Evolutionary conservation across 2,329 filamentous ascomycete genomes (phyloP).

Genomic region (Paecilomyces variotii): DNA sequence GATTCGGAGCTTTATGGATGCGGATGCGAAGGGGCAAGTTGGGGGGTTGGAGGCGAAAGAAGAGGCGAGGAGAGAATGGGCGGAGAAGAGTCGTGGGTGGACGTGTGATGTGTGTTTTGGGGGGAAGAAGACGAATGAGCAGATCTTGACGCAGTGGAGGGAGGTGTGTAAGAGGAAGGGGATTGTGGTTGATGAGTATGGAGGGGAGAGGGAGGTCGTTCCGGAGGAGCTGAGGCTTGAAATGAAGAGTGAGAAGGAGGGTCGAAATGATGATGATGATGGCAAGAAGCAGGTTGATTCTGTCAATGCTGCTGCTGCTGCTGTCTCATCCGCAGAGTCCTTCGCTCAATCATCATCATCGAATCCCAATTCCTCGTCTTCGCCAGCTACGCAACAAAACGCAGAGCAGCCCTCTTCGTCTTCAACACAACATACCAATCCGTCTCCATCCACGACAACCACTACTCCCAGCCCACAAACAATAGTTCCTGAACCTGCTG

Average conservation of each 20-base stretch:
- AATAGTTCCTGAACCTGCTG: background rate
- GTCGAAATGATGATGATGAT: constrained; percentile 5
- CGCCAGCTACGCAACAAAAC: constrained; percentile 2
- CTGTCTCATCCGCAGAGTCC: background rate
- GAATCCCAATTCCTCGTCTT: background rate
- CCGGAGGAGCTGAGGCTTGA: constrained; percentile 52
- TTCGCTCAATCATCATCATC: background rate
- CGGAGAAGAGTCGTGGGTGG: constrained; percentile 58
- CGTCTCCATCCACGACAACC: background rate
- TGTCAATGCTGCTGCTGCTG: background rate
- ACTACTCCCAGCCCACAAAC: background rate
- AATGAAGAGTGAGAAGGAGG: constrained; percentile 36
- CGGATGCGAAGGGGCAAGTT: constrained; percentile 76
- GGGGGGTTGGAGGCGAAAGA: constrained; percentile 76
- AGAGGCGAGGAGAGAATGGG: constrained; percentile 59
- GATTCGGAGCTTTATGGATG: constrained; percentile 88
- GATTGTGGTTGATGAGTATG: constrained; percentile 33
- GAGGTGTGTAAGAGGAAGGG: constrained; percentile 44
- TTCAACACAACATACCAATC: background rate
- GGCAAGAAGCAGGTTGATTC: background rate
- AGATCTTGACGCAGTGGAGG: constrained; percentile 65
- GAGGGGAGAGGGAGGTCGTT: constrained; percentile 29
- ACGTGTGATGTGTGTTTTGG: constrained; percentile 59
- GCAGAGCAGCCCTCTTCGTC: background rate
- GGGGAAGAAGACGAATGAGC: constrained; percentile 55